phyloP scores from a whole-genome alignment of 1,284 basidiomycete genomes.

The Pyrrhoderma lamaoense region DNA sequence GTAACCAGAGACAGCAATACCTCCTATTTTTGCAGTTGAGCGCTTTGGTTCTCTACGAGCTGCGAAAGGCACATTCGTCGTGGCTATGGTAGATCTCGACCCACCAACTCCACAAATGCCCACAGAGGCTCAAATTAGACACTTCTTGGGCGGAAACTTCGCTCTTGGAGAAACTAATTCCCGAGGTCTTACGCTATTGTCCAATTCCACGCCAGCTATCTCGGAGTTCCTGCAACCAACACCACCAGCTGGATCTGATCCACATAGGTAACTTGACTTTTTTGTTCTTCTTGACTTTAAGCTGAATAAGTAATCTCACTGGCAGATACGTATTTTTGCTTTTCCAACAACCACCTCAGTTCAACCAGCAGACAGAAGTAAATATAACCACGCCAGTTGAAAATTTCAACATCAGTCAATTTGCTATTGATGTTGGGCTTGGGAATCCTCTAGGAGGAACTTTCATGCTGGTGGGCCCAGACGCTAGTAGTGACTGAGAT shows the following conservation, averaged over 20 bases:
- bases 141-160: slow-evolving; percentile 46
- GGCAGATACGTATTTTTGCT: slow-evolving; percentile 41
- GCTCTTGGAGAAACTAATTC: slow-evolving; percentile 14
- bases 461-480: slow-evolving; percentile 42
- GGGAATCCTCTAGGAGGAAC: slow-evolving; percentile 43
- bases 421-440: slow-evolving; percentile 36
- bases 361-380: slow-evolving; percentile 35
- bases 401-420: slow-evolving; percentile 40
- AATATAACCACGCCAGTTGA: slow-evolving; percentile 32
- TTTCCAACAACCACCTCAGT: slow-evolving; percentile 38
- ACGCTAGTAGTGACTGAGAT: slow-evolving; percentile 17
- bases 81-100: slow-evolving; percentile 43
- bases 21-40: slow-evolving; percentile 34
- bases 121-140: slow-evolving; percentile 40
- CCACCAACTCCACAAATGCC: slow-evolving; percentile 43
- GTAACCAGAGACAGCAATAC: slow-evolving; percentile 35
- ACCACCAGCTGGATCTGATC: slow-evolving; percentile 43
- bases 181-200: slow-evolving; percentile 22
- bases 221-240: slow-evolving; percentile 40
- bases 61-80: slow-evolving; percentile 32
- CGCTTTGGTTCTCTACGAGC: slow-evolving; percentile 10
- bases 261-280: slow-evolving; percentile 37
- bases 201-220: slow-evolving; percentile 38
- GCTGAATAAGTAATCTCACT: no score
- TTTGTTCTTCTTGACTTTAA: slow-evolving; percentile 17